Evolutionary conservation across 2,329 filamentous ascomycete genomes (phyloP).

Genomic region (Paecilomyces variotii): DNA sequence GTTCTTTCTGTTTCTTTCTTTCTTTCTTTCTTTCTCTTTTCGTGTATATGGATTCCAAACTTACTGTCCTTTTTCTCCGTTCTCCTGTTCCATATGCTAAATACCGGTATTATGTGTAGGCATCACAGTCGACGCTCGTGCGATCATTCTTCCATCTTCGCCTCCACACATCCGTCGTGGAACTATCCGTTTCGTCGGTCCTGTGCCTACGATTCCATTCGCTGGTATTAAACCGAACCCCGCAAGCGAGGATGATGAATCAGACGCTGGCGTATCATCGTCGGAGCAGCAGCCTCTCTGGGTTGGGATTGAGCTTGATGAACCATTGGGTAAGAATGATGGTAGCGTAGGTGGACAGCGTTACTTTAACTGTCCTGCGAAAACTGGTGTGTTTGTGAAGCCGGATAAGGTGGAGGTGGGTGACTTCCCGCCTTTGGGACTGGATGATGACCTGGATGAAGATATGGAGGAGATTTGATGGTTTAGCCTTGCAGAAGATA

Average conservation of each 20-base stretch:
- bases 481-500: not conserved
- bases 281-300: conserved; percentile 34
- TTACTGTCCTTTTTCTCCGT: no score
- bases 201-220: conserved; percentile 32
- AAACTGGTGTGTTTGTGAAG: conserved; percentile 54
- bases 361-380: conserved; percentile 48
- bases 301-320: conserved; percentile 55
- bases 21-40: not conserved
- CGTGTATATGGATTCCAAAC: no score
- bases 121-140: conserved; percentile 38
- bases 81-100: not conserved
- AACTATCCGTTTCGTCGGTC: conserved; percentile 34
- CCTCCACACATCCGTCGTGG: conserved; percentile 37
- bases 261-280: not conserved
- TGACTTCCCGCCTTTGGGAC: conserved; percentile 45
- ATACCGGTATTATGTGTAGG: conserved; percentile 16
- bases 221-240: conserved; percentile 19
- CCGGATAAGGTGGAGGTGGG: conserved; percentile 56
- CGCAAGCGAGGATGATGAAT: conserved; percentile 11
- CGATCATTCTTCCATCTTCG: conserved; percentile 34
- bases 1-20: not conserved
- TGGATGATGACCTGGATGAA: conserved; percentile 47
- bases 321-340: conserved; percentile 59
- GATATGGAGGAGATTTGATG: conserved; percentile 48
- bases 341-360: conserved; percentile 43